Evolutionary conservation across 2,329 filamentous ascomycete species (phyloP).

Genomic region (Penicillium sp.): DNA sequence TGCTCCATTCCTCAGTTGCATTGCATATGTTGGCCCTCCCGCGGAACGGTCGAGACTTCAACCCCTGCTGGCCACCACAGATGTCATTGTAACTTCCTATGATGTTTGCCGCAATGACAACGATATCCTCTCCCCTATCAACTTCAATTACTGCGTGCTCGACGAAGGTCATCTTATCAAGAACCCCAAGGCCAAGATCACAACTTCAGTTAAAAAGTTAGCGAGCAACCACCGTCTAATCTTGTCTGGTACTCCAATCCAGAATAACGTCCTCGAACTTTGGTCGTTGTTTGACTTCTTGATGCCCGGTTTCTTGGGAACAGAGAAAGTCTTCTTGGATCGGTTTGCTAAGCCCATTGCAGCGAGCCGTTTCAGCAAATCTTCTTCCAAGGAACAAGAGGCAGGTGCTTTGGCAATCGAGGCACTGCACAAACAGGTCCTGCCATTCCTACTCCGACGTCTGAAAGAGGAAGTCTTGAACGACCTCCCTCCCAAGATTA

Average conservation of each 20-base stretch:
- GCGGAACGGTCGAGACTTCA: constrained; percentile 72
- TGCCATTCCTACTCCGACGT: constrained; percentile 92
- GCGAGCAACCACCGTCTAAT: constrained; percentile 93
- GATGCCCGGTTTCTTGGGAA: constrained; percentile 96
- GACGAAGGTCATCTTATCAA: constrained; percentile 99
- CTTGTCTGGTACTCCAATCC: constrained; percentile 92
- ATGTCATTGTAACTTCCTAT: constrained; percentile 96
- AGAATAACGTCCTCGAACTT: constrained; percentile 94
- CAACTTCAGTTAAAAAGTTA: constrained; percentile 84
- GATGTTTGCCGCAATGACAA: constrained; percentile 96
- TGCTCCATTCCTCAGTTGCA: constrained; percentile 85
- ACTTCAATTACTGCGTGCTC: constrained; percentile 96
- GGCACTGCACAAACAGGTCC: constrained; percentile 95
- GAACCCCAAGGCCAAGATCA: constrained; percentile 96
- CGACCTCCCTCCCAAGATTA: constrained; percentile 93
- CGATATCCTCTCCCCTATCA: constrained; percentile 77
- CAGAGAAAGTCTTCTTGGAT: constrained; percentile 95
- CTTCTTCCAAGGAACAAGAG: constrained; percentile 97
- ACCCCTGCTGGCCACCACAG: constrained; percentile 69
- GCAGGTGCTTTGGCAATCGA: constrained; percentile 94
- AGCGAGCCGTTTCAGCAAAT: constrained; percentile 91
- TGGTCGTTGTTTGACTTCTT: constrained; percentile 99
- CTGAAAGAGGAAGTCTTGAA: constrained; percentile 97
- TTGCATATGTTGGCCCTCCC: constrained; percentile 88
- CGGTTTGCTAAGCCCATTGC: constrained; percentile 94